Conservation (phyloP, 495 filamentous ascomycete genomes). For the Jackrogersella minutella region DNA sequence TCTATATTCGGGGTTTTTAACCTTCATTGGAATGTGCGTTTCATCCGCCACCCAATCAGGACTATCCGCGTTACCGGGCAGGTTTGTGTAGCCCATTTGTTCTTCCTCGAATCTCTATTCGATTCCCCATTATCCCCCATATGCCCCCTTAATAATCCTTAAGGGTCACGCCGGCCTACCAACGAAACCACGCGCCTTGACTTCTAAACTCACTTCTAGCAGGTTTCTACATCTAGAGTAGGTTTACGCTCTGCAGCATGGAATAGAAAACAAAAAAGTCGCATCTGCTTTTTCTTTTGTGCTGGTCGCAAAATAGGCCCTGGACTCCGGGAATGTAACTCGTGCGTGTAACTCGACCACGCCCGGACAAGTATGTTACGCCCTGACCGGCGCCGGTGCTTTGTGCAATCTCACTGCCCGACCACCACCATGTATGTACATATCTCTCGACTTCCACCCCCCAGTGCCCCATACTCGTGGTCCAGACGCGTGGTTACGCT, state of each 20-base stretch:
- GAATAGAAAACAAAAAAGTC: background rate
- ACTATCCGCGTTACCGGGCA: slow-evolving; percentile 26
- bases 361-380: slow-evolving; percentile 15
- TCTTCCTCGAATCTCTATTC: slow-evolving; percentile 10
- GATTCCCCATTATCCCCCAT: slow-evolving; percentile 9
- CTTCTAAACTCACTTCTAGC: slow-evolving; percentile 16
- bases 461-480: slow-evolving; percentile 27
- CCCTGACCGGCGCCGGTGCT: slow-evolving; percentile 5
- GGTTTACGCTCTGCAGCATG: background rate
- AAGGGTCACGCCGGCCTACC: slow-evolving; percentile 30
- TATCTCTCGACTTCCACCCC: background rate
- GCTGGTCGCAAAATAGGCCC: slow-evolving; percentile 32
- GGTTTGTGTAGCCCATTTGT: background rate
- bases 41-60: slow-evolving; percentile 28
- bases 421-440: background rate
- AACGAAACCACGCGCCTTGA: slow-evolving; percentile 33
- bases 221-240: background rate
- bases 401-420: slow-evolving; percentile 18
- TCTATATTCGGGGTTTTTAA: slow-evolving; percentile 33
- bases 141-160: slow-evolving; percentile 29
- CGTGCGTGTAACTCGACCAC: slow-evolving; percentile 24
- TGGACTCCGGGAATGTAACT: slow-evolving; percentile 34
- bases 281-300: slow-evolving; percentile 2
- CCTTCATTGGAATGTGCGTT: slow-evolving; percentile 37
- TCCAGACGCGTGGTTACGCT: slow-evolving; percentile 32